Conservation (phyloP, 345 rosid species). For the Lenwebbia sp. region DNA sequence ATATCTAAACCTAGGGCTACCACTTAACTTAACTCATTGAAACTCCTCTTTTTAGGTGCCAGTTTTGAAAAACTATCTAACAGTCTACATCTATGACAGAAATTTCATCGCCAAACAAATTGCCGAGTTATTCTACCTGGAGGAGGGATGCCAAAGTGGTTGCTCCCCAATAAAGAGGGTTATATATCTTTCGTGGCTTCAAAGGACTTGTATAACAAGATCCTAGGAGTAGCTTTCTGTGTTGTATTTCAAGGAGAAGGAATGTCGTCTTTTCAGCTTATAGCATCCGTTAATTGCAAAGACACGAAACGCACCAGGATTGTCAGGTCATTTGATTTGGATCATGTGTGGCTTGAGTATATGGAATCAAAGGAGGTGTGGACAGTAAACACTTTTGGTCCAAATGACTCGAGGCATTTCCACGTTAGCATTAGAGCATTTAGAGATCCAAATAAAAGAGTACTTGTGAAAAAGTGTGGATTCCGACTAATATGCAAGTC, state of each 20-base stretch:
- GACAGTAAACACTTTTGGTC: not conserved
- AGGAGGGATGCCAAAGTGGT: not conserved
- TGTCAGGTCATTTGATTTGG: not conserved
- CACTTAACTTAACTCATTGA: too few relatives aligned
- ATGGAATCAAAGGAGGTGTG: not conserved
- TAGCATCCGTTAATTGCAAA: not conserved
- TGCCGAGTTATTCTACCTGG: too few relatives aligned
- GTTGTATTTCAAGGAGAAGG: not conserved
- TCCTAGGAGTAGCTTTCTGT: not conserved
- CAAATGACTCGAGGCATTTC: not conserved
- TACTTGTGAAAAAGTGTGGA: not conserved
- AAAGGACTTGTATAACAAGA: not conserved
- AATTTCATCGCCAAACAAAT: too few relatives aligned
- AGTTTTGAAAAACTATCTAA: too few relatives aligned
- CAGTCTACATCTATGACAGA: too few relatives aligned
- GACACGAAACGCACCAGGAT: fast-evolving
- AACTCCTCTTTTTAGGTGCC: too few relatives aligned
- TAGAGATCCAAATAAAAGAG: too few relatives aligned
- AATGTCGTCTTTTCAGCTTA: not conserved
- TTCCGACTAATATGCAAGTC: too few relatives aligned
- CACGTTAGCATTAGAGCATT: not conserved
- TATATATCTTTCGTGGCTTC: not conserved
- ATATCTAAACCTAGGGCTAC: too few relatives aligned
- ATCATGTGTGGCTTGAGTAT: not conserved
- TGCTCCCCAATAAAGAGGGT: not conserved